Conservation (phyloP, 1,284 basidiomycete genomes). For the Mycosarcoma mackinlayi region DNA sequence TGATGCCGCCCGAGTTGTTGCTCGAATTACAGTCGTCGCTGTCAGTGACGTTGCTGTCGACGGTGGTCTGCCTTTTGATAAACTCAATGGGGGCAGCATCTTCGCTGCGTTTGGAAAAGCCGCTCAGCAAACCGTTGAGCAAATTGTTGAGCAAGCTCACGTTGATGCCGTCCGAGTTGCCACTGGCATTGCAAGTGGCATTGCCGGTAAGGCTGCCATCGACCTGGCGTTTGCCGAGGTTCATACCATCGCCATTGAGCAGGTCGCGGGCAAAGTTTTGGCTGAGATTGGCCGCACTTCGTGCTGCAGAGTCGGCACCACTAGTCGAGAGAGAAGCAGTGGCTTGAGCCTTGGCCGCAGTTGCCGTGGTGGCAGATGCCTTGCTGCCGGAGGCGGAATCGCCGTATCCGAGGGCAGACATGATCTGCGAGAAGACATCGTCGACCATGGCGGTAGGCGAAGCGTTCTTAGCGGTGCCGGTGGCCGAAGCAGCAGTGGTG, state of each 20-base stretch:
- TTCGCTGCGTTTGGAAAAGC: conserved; percentile 24
- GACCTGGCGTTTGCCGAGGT: conserved; percentile 40
- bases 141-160: conserved; percentile 53
- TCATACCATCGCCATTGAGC: conserved; percentile 47
- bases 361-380: conserved; percentile 2
- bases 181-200: conserved; percentile 43
- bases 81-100: conserved; percentile 22
- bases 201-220: conserved; percentile 14
- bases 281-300: conserved; percentile 47
- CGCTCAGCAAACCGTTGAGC: conserved; percentile 51
- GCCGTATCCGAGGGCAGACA: conserved; percentile 28
- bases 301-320: conserved; percentile 24
- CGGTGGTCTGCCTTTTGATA: conserved; percentile 29
- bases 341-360: conserved; percentile 10
- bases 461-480: conserved; percentile 16
- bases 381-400: conserved; percentile 14
- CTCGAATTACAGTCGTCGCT: conserved; percentile 41
- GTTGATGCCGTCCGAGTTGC: conserved; percentile 49
- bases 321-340: conserved; percentile 7
- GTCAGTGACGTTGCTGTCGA: conserved; percentile 8
- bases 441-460: conserved; percentile 34
- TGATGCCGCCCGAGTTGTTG: conserved; percentile 49
- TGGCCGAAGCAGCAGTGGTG: conserved; percentile 27
- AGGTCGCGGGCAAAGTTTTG: conserved; percentile 38
- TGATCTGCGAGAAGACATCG: conserved; percentile 37